Evolutionary conservation across 768 basidiomycete genomes (phyloP), one percentile per base, ranked within the genome.

Genomic region (Austroboletus eburneus): DNA sequence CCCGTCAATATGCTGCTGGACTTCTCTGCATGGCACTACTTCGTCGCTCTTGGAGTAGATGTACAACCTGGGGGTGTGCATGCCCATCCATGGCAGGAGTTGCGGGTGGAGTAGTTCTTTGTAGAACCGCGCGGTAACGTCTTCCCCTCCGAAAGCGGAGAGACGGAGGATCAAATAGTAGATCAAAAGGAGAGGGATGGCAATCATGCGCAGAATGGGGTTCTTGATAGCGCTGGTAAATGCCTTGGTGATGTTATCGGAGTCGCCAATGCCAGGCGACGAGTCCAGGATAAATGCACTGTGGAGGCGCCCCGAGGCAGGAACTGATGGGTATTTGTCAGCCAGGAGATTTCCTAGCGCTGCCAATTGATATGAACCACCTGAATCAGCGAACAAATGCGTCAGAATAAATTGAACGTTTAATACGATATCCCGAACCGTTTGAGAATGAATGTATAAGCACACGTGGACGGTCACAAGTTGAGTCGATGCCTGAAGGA

Each of bases 31-130:
- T 4, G 62, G 66, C 16, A 71, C 58, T 7, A 69, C 14, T 27
- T 43, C 39, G 33, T 71, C 70, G 13, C 49, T 57, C 37, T 52
- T 55, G 9, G 69, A 71, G 48, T 61, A 71, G 17, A 71, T 30
- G 35, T 72, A 71, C 25, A 72, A 32, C 10, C 71, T 53, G 0
- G 67, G 70, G 12, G 70, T 70, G 9, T 43, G 40, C 23, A 23
- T 9, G 14, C 45, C 49, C 54, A 56, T 63, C 68, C 69, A 68
- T 1, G 67, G 67, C 5, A 71, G 46, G 22, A 71, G 32, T 8
- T 18, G 41, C 2, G 66, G 61, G 6, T 55, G 45, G 17, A 59
- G 48, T 20, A 64, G 55, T 5, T 24, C 18, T 24, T 40, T 55
- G 38, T 49, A 13, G 37, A 42, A 51, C 30, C 21, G 48, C 20